Percentiles rank a stretch among this genome's conserved stretches.
phyloP scores from a whole-genome alignment of 345 rosid species.

The Eucalyptus sideroxylon region DNA sequence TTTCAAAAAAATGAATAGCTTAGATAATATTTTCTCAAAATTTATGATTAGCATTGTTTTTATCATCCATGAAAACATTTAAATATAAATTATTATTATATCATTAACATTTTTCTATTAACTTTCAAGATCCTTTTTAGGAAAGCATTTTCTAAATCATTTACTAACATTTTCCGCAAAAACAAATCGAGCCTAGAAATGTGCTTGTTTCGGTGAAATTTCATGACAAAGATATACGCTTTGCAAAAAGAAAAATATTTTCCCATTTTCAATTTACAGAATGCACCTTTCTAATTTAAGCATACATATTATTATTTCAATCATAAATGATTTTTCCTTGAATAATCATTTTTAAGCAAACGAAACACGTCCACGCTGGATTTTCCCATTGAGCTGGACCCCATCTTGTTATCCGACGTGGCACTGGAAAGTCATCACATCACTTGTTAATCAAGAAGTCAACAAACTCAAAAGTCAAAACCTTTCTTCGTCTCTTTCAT shows the following conservation, averaged over 20 bases:
- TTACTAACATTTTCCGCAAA: rapidly evolving
- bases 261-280: neutral
- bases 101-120: too few species aligned
- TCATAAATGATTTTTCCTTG: neutral
- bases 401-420: neutral
- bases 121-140: too few species aligned
- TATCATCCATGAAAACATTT: too few species aligned
- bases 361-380: neutral
- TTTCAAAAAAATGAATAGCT: neutral
- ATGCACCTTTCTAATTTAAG: neutral
- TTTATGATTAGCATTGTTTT: neutral
- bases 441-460: neutral
- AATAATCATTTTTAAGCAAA: neutral
- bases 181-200: rapidly evolving
- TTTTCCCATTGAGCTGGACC: neutral
- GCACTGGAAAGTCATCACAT: neutral
- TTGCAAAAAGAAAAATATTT: too few species aligned
- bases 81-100: too few species aligned
- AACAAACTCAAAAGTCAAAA: neutral
- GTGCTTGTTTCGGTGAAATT: neutral
- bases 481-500: neutral
- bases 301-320: neutral
- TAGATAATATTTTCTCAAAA: neutral
- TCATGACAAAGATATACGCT: neutral
- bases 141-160: neutral